Conservation (phyloP, 2,329 filamentous ascomycete species). For the Colletotrichum sp. region DNA sequence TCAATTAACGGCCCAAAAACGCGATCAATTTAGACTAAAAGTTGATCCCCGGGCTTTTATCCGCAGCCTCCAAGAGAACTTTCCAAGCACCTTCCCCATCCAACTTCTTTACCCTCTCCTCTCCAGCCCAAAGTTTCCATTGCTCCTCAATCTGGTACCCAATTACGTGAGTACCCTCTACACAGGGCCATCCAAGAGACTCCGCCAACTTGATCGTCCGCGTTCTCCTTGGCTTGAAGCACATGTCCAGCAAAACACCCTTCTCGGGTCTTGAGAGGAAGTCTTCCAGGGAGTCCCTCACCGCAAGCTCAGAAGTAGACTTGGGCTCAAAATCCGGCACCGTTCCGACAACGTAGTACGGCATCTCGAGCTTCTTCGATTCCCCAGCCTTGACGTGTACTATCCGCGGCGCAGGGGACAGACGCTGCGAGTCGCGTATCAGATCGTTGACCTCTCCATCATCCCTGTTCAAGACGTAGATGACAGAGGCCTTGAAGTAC, state of each 20-base stretch:
- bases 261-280: constrained; percentile 30
- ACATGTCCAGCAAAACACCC: constrained; percentile 45
- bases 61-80: constrained; percentile 33
- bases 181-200: constrained; percentile 34
- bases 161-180: constrained; percentile 45
- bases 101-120: constrained; percentile 27
- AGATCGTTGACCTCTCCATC: constrained; percentile 31
- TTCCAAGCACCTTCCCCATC: constrained; percentile 33
- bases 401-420: constrained; percentile 24
- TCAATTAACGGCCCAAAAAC: neutral
- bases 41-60: constrained; percentile 35
- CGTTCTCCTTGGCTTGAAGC: constrained; percentile 44
- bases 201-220: constrained; percentile 38
- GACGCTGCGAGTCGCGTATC: constrained; percentile 25
- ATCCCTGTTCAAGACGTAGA: constrained; percentile 43
- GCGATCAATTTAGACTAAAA: constrained; percentile 7
- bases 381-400: constrained; percentile 32
- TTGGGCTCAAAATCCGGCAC: constrained; percentile 41
- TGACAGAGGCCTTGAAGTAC: constrained; percentile 28
- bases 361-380: constrained; percentile 25
- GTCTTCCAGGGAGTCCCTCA: constrained; percentile 27
- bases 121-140: constrained; percentile 40
- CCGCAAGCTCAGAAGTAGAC: constrained; percentile 30
- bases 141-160: constrained; percentile 44
- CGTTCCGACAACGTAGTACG: constrained; percentile 41